Evolutionary conservation across 2,329 filamentous ascomycete species (phyloP).

Genomic region (Scedosporium minutisporum): DNA sequence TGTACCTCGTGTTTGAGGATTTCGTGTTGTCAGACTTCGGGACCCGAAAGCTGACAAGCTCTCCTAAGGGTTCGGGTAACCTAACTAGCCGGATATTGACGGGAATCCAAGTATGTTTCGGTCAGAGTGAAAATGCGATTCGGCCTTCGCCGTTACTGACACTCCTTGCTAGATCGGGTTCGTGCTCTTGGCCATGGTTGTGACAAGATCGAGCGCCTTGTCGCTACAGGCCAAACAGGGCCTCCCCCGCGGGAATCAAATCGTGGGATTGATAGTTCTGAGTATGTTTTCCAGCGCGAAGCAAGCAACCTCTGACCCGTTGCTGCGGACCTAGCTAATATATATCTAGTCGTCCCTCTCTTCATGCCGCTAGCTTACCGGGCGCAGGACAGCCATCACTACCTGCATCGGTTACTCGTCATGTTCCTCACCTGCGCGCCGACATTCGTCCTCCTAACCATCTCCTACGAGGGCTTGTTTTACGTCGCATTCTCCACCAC

Average conservation of each 20-base stretch:
- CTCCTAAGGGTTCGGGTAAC: constrained; percentile 10
- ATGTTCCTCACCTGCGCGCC: constrained; percentile 91
- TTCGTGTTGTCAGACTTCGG: constrained; percentile 38
- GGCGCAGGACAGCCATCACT: constrained; percentile 72
- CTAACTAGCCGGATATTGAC: constrained; percentile 48
- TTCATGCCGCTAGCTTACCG: constrained; percentile 73
- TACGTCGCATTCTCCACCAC: constrained; percentile 82
- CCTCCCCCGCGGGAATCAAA: constrained; percentile 76
- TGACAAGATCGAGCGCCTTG: constrained; percentile 77
- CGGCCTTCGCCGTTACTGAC: constrained; percentile 8
- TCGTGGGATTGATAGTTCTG: constrained; percentile 74
- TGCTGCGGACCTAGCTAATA: background rate
- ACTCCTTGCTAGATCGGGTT: constrained; percentile 52
- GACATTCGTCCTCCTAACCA: constrained; percentile 89
- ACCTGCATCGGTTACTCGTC: constrained; percentile 78
- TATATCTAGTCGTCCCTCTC: constrained; percentile 46
- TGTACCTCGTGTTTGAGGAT: constrained; percentile 76
- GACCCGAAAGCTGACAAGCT: constrained; percentile 14
- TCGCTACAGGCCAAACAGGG: constrained; percentile 80
- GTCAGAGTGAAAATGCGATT: background rate
- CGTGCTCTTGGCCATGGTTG: constrained; percentile 68
- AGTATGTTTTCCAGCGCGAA: constrained; percentile 35
- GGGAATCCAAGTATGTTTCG: constrained; percentile 49
- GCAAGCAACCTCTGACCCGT: background rate
- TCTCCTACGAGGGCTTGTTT: constrained; percentile 94